phyloP scores from a whole-genome alignment of 2,329 filamentous ascomycete species.

The Pseudopithomyces maydicus region DNA sequence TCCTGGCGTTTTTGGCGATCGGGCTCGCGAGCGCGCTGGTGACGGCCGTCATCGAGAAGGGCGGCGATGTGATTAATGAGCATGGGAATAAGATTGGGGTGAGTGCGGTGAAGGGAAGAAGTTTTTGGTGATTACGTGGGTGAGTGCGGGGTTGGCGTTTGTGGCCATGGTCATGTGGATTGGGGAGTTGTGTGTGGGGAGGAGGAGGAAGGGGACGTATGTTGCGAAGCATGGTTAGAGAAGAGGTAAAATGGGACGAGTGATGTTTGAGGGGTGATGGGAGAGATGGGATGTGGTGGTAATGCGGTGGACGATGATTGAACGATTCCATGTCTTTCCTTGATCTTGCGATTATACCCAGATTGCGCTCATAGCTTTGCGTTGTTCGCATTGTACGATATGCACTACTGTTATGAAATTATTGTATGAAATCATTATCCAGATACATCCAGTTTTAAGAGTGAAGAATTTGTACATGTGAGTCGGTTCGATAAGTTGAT shows the following conservation, averaged over 20 bases:
- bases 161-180: conserved; percentile 37
- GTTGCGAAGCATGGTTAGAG: conserved; percentile 23
- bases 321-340: not conserved
- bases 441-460: no score
- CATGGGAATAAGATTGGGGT: conserved; percentile 58
- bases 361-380: not conserved
- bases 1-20: conserved; percentile 62
- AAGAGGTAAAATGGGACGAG: no score
- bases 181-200: conserved; percentile 35
- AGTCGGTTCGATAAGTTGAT: no score
- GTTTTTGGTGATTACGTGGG: conserved; percentile 66
- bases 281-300: no score
- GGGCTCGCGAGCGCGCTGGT: conserved; percentile 77
- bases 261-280: no score
- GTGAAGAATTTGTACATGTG: no score
- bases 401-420: not conserved
- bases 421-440: no score
- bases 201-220: conserved; percentile 16
- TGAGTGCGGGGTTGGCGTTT: conserved; percentile 55
- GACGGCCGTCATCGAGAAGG: conserved; percentile 65
- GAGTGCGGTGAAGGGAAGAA: conserved; percentile 54
- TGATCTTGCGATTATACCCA: conserved; percentile 5
- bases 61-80: conserved; percentile 57
- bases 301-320: no score
- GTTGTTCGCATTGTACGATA: not conserved